These are phyloP conservation scores for Trametes cinnabarina DNA, from an alignment of 768 basidiomycete species.

Conservation along the genomic window DNA sequence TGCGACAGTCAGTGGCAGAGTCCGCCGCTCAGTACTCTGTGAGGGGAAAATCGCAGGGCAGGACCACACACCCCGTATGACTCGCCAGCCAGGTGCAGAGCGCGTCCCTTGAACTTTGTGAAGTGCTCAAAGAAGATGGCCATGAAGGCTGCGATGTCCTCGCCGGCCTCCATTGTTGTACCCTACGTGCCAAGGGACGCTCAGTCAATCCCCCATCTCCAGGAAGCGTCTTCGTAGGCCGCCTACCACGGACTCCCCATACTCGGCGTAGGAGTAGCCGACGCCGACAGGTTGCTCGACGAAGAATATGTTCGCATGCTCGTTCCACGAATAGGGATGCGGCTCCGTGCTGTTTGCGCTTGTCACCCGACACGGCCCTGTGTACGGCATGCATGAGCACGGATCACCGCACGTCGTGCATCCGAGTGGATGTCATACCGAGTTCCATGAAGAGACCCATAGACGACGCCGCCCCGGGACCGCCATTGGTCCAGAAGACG, in stretches of 20 bases:
- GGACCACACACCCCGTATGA: conserved; percentile 45
- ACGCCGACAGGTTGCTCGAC: conserved; percentile 42
- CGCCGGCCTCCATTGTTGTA: conserved; percentile 64
- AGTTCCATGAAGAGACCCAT: conserved; percentile 46
- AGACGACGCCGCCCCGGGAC: conserved; percentile 27
- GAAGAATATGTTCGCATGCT: conserved; percentile 57
- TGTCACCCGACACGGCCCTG: conserved; percentile 67
- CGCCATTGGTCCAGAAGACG: conserved; percentile 38
- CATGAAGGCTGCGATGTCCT: conserved; percentile 70
- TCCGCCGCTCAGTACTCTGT: background rate
- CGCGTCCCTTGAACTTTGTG: conserved; percentile 62
- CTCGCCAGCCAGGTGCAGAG: conserved; percentile 42
- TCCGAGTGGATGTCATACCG: no score
- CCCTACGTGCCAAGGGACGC: no score
- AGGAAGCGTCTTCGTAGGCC: no score
- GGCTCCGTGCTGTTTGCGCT: conserved; percentile 48
- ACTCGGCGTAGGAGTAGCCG: conserved; percentile 48
- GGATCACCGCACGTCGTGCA: no score
- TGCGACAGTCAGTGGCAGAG: conserved; percentile 15
- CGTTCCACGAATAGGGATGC: conserved; percentile 66
- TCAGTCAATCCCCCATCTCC: no score
- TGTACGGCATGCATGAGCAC: no score
- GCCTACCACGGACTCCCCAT: conserved; percentile 57
- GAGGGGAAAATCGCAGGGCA: conserved; percentile 5
- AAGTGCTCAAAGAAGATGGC: conserved; percentile 76